Evolutionary conservation across 805 yeast species (phyloP).

Genomic region (Ogataea polymorpha): DNA sequence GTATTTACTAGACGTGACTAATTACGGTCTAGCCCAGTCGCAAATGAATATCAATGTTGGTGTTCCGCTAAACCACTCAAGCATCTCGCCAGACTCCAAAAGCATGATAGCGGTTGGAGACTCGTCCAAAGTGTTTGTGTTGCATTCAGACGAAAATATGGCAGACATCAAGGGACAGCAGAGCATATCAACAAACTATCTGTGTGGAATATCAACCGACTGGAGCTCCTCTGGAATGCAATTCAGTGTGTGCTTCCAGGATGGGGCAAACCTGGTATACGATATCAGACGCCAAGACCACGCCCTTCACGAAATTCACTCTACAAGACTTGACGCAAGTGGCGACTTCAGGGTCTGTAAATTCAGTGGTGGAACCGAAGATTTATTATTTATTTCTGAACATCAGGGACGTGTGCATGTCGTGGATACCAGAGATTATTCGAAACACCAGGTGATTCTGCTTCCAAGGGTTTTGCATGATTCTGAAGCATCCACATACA

Average conservation of each 20-base stretch:
- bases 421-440: slow-evolving; percentile 70
- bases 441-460: slow-evolving; percentile 72
- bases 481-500: slow-evolving; percentile 14
- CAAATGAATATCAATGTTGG: slow-evolving; percentile 44
- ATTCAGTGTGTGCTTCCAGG: slow-evolving; percentile 82
- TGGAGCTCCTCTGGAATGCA: slow-evolving; percentile 72
- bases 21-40: slow-evolving; percentile 36
- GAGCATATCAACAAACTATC: slow-evolving; percentile 50
- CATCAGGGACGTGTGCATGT: slow-evolving; percentile 86
- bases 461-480: slow-evolving; percentile 43
- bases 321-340: slow-evolving; percentile 53
- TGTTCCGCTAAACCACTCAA: slow-evolving; percentile 73
- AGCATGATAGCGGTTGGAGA: slow-evolving; percentile 75
- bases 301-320: slow-evolving; percentile 53
- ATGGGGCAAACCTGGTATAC: slow-evolving; percentile 73
- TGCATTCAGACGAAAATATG: slow-evolving; percentile 40
- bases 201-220: slow-evolving; percentile 79
- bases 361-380: slow-evolving; percentile 66
- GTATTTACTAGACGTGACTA: slow-evolving; percentile 59
- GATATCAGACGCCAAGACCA: slow-evolving; percentile 62
- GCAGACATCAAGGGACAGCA: slow-evolving; percentile 35
- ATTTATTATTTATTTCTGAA: slow-evolving; percentile 72
- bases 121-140: slow-evolving; percentile 57
- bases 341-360: slow-evolving; percentile 43
- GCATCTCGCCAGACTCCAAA: slow-evolving; percentile 60